phyloP scores from a whole-genome alignment of 257 asterid genomes.

The Solanum paucissectum region DNA sequence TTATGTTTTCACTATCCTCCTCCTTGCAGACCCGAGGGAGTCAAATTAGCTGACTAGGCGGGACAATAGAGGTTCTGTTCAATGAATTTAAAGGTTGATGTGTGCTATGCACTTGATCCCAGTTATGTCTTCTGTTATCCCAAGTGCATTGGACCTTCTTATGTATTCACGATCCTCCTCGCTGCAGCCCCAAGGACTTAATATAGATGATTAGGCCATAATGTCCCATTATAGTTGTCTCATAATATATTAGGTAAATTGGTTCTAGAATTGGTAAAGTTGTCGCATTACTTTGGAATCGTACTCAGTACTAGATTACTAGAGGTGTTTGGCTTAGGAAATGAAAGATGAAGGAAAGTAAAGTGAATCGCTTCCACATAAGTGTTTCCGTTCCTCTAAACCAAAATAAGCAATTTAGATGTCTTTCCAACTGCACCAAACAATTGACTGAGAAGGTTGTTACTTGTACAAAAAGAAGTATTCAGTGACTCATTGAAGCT shows the following conservation, averaged over 20 bases:
- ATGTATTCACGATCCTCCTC: background rate
- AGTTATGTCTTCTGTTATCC: background rate
- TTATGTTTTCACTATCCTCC: background rate
- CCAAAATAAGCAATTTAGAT: background rate
- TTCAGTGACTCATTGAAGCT: background rate
- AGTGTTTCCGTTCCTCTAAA: background rate
- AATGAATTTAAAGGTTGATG: background rate
- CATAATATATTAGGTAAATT: background rate
- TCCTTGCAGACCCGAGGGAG: background rate
- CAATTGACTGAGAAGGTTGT: background rate
- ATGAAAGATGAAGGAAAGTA: background rate
- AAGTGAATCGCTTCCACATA: background rate
- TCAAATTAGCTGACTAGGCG: background rate
- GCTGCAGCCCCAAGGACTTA: background rate
- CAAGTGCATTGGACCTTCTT: background rate
- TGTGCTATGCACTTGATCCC: background rate
- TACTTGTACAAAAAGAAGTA: background rate
- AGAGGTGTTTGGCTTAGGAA: background rate
- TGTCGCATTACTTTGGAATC: background rate
- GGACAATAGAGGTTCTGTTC: background rate
- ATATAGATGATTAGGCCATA: background rate
- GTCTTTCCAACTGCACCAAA: background rate
- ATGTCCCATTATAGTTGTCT: background rate
- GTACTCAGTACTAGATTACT: background rate
- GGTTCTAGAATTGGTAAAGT: background rate